Percentiles rank a stretch among this genome's conserved stretches.
phyloP scores from a whole-genome alignment of 192 early-diverging fungal genomes.

The Umbelopsis sp. region DNA sequence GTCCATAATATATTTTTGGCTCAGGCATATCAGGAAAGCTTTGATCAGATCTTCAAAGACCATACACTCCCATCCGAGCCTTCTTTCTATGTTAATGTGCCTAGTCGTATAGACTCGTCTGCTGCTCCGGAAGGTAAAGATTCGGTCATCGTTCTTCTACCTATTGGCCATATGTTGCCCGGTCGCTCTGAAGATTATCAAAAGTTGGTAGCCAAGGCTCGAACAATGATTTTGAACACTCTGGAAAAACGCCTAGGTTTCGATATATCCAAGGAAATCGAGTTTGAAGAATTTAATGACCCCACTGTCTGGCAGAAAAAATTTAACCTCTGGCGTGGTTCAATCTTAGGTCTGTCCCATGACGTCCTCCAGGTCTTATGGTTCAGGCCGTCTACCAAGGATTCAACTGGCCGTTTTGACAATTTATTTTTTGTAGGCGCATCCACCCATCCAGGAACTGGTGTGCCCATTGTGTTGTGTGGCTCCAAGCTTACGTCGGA shows the following conservation, averaged over 20 bases:
- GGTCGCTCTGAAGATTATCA: constrained; percentile 21
- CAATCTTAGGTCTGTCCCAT: constrained; percentile 59
- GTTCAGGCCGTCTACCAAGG: constrained; percentile 53
- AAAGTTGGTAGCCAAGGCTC: constrained; percentile 39
- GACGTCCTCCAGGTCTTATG: constrained; percentile 54
- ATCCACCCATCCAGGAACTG: constrained; percentile 63
- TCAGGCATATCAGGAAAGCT: constrained; percentile 49
- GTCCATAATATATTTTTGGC: constrained; percentile 63
- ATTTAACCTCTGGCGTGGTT: constrained; percentile 58
- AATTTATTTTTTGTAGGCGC: constrained; percentile 67
- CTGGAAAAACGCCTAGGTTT: constrained; percentile 46
- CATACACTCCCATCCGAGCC: constrained; percentile 47
- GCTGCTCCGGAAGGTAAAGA: constrained; percentile 53
- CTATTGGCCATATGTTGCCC: constrained; percentile 49
- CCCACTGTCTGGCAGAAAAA: constrained; percentile 55
- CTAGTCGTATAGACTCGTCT: constrained; percentile 52
- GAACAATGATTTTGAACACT: constrained; percentile 41
- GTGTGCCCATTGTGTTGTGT: constrained; percentile 61
- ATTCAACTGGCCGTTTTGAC: constrained; percentile 45
- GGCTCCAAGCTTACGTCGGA: constrained; percentile 52
- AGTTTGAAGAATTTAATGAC: constrained; percentile 50
- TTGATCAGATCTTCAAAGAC: constrained; percentile 56
- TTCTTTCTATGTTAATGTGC: constrained; percentile 61
- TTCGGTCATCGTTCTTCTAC: constrained; percentile 53
- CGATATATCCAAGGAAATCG: constrained; percentile 37